Percentiles rank a stretch among this genome's conserved stretches.
Evolutionary conservation across 169 alveolate genomes (phyloP).

Genomic region (Theileria parva): DNA sequence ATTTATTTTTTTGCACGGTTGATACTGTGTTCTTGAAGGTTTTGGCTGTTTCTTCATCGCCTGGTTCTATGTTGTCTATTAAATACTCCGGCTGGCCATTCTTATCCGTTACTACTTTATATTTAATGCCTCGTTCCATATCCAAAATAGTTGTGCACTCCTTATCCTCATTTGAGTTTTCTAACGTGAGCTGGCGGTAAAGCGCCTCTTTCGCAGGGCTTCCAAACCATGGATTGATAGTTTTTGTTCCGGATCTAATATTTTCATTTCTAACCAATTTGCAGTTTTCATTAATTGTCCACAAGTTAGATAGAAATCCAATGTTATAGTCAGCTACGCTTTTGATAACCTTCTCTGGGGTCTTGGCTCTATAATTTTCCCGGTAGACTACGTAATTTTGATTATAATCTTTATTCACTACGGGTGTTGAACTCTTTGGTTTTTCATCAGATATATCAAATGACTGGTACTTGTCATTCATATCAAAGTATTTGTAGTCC

Average conservation of each 20-base stretch:
- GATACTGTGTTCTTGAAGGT: too few relatives aligned
- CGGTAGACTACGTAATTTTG: neutral
- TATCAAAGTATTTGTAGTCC: neutral
- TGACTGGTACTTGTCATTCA: neutral
- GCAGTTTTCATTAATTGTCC: constrained; percentile 42
- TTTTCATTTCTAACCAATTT: constrained; percentile 21
- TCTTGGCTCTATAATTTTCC: neutral
- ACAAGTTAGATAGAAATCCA: constrained; percentile 36
- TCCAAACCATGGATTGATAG: constrained; percentile 50
- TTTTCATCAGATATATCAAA: constrained; percentile 5
- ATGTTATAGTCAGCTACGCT: constrained; percentile 28
- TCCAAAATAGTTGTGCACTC: neutral
- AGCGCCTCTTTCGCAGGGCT: constrained; percentile 19
- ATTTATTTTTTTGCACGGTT: too few relatives aligned
- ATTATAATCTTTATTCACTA: neutral
- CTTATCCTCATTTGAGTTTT: neutral
- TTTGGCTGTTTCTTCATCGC: too few relatives aligned
- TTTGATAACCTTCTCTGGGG: constrained; percentile 14
- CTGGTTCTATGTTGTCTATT: too few relatives aligned
- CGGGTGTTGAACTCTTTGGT: neutral
- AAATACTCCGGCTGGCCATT: too few relatives aligned
- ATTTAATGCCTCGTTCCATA: too few relatives aligned
- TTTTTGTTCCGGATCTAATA: neutral
- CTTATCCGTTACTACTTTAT: too few relatives aligned
- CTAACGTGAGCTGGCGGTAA: constrained; percentile 1